These are phyloP conservation scores for Caloboletus firmus DNA, from an alignment of 1,284 basidiomycete genomes.

Conservation along the genomic window DNA sequence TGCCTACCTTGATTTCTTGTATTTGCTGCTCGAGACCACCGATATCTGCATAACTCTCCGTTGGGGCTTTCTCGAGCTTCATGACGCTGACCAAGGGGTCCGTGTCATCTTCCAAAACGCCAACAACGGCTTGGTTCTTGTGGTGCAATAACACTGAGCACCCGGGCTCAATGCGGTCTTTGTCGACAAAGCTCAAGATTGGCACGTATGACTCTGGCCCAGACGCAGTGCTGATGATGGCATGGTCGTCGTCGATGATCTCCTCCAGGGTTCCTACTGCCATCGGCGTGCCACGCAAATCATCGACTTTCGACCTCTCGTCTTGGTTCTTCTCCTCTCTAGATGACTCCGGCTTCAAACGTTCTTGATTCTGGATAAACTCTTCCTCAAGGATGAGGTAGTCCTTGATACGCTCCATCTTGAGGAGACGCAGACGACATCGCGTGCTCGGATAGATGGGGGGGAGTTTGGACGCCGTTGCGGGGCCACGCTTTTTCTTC, in stretches of 20 bases:
- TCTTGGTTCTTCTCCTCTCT: constrained; percentile 96
- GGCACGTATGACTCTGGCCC: constrained; percentile 98
- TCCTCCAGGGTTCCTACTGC: constrained; percentile 97
- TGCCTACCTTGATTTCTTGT: constrained; percentile 90
- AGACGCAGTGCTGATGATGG: constrained; percentile 93
- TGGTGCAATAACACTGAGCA: constrained; percentile 96
- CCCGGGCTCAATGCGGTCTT: constrained; percentile 95
- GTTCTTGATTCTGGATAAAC: constrained; percentile 95
- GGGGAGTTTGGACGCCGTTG: constrained; percentile 89
- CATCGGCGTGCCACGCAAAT: constrained; percentile 95
- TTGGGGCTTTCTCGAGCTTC: constrained; percentile 99
- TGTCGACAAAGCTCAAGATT: constrained; percentile 99
- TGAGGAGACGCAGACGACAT: constrained; percentile 93
- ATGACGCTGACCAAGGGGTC: constrained; percentile 98
- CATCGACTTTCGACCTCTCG: constrained; percentile 92
- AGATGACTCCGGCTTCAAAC: constrained; percentile 77
- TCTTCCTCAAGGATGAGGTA: constrained; percentile 97
- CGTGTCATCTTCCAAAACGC: constrained; percentile 95
- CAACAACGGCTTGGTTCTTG: constrained; percentile 94
- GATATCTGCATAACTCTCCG: constrained; percentile 98
- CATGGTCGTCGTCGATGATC: constrained; percentile 99
- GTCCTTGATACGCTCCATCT: constrained; percentile 98
- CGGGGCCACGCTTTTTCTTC: constrained; percentile 89
- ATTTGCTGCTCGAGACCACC: constrained; percentile 97
- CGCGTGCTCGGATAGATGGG: constrained; percentile 93